A percentile compares a stretch with the other conserved stretches of the same genome.
phyloP scores from a whole-genome alignment of 1,284 basidiomycete species.

The Hemileia vastatrix region DNA sequence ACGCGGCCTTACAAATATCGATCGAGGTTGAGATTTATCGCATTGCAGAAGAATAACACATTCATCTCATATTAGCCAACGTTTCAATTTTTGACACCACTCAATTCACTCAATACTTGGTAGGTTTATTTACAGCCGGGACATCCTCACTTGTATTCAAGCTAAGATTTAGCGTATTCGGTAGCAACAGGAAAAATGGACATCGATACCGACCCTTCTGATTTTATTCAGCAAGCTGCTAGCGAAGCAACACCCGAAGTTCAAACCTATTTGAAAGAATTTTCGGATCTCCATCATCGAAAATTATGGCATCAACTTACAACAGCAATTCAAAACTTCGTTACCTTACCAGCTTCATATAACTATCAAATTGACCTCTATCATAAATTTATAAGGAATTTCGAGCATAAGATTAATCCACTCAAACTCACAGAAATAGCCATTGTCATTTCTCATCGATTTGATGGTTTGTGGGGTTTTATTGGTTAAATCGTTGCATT shows the following conservation, averaged over 20 bases:
- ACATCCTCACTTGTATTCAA: too few species aligned
- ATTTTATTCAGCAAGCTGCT: slow-evolving; percentile 3
- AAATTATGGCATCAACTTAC: slow-evolving; percentile 91
- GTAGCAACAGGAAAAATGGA: too few species aligned
- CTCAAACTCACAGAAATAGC: slow-evolving; percentile 82
- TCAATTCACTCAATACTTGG: too few species aligned
- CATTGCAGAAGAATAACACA: too few species aligned
- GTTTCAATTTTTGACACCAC: too few species aligned
- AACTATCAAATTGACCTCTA: slow-evolving; percentile 77
- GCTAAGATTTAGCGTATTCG: too few species aligned
- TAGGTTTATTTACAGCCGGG: too few species aligned
- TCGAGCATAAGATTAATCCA: slow-evolving; percentile 74
- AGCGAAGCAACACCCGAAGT: slow-evolving; percentile 1
- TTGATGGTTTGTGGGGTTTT: slow-evolving; percentile 57
- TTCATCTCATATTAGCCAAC: too few species aligned
- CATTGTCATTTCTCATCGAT: slow-evolving; percentile 74
- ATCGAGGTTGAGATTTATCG: too few species aligned
- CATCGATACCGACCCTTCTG: slow-evolving; percentile 11
- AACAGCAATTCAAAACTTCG: slow-evolving; percentile 70
- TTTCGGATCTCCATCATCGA: slow-evolving; percentile 15
- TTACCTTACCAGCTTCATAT: slow-evolving; percentile 62
- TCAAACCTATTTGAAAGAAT: neutral
- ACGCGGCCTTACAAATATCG: too few species aligned
- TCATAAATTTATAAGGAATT: slow-evolving; percentile 66
- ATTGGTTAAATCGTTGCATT: too few species aligned